Evolutionary conservation across 2,329 filamentous ascomycete species (phyloP), one percentile per base, ranked within the genome.

Genomic region (Juglanconis sp.): DNA sequence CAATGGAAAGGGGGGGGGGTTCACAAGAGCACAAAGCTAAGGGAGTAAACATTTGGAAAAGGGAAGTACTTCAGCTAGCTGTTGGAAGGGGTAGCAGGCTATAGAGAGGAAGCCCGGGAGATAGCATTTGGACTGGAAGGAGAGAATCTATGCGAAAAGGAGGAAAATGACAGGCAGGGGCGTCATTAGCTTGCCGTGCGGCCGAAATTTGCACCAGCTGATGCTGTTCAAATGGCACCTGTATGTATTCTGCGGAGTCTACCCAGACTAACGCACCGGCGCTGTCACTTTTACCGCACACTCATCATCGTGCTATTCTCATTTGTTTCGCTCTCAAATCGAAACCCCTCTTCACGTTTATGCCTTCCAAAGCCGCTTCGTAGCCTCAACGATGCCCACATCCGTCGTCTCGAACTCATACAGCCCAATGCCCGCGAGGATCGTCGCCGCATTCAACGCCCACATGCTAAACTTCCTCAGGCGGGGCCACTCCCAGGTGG

Each of bases 341-440:
- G 44, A 60, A 50, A 15, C n/a, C 30, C 53, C 31, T 32, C 44
- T 6, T 17, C 47, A 44, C 34, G 32, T 55, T 69, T 79, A 91
- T 70, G 95, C 94, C 71, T 83, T 91, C 95, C 95, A 99, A 64
- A 98, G 80, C 72, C 90, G 86, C 83, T 90, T 92, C 67, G 97
- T 82, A 36, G 88, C 89, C 82, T 96, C 94, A 8, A 92, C 96
- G 62, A 99, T 76, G 66, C 95, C 95, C 56, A 99, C 92, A 68
- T 99, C 95, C 72, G 97, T 98, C 36, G 95, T 99, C 87, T 99
- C 95, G 70, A 98, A 98, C 77, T 98, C 94, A 79, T 99, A 99
- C 71, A 98, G 83, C 60, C 93, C 93, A 66, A 96, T 83, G 54
- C 90, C 92, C 64, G 93, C 91, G 56, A 91, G 79, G 61, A 94